Conservation (phyloP, 2,329 filamentous ascomycete genomes). For the Talaromyces atroroseus region DNA sequence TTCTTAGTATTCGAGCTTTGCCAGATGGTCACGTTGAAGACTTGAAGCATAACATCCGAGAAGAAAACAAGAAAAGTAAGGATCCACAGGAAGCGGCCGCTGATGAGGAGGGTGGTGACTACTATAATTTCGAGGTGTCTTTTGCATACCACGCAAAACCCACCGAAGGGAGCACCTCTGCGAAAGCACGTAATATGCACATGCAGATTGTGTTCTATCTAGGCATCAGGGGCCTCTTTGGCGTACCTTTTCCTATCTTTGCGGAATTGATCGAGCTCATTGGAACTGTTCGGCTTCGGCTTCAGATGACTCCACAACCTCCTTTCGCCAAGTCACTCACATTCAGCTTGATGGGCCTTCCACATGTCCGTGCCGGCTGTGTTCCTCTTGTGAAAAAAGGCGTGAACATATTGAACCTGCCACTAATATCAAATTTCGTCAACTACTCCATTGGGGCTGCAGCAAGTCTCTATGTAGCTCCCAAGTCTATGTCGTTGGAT, state of each 20-base stretch:
- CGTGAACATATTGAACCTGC: constrained; percentile 85
- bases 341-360: constrained; percentile 89
- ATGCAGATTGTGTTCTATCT: constrained; percentile 95
- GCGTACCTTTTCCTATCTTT: constrained; percentile 79
- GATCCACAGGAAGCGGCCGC: constrained; percentile 83
- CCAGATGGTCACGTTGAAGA: constrained; percentile 76
- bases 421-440: constrained; percentile 91
- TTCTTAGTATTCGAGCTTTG: constrained; percentile 79
- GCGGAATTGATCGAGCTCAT: constrained; percentile 89
- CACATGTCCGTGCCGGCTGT: constrained; percentile 83
- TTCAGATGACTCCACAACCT: constrained; percentile 82
- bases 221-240: constrained; percentile 81
- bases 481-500: constrained; percentile 89
- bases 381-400: constrained; percentile 88
- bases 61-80: constrained; percentile 72
- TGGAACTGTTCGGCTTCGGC: constrained; percentile 73
- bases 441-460: constrained; percentile 89
- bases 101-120: constrained; percentile 83
- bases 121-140: constrained; percentile 86
- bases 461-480: constrained; percentile 85
- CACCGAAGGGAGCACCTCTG: constrained; percentile 61
- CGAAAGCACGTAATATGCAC: constrained; percentile 90
- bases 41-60: constrained; percentile 73
- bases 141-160: constrained; percentile 88
- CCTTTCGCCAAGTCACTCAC: constrained; percentile 90